Conservation (phyloP, 83 land plant genomes). For the Thuja plicata region DNA sequence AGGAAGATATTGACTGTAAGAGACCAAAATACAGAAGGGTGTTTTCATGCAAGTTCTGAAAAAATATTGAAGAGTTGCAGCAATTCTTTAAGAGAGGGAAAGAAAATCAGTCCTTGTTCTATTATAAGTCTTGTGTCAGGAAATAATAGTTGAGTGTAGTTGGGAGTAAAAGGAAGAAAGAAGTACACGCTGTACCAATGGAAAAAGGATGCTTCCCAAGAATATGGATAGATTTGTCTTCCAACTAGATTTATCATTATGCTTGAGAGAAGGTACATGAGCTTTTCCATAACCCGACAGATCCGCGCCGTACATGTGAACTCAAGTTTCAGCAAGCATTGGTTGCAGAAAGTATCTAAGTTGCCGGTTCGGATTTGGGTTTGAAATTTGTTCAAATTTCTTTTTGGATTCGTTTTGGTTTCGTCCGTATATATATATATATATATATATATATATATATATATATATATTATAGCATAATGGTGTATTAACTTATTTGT, state of each 20-base stretch:
- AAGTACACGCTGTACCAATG: neutral
- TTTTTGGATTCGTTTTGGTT: too few species aligned
- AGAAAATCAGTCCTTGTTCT: neutral
- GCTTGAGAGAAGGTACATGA: neutral
- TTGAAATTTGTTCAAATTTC: too few species aligned
- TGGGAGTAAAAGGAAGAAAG: neutral
- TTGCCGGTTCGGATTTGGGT: too few species aligned
- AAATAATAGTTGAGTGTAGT: neutral
- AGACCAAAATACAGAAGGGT: neutral
- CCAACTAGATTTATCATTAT: neutral
- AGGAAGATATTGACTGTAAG: neutral
- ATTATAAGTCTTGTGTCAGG: neutral
- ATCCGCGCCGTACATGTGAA: neutral
- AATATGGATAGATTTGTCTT: neutral
- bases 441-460: too few species aligned
- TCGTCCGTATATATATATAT: too few species aligned
- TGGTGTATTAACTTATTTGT: too few species aligned
- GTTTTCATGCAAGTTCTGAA: neutral
- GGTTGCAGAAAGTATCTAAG: too few species aligned
- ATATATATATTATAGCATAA: too few species aligned
- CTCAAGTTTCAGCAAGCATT: neutral
- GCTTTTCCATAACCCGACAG: neutral
- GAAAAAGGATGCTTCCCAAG: neutral
- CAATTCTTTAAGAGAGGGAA: neutral
- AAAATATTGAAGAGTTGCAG: neutral